Evolutionary conservation across 305 asterid genomes (phyloP).

Genomic region (Fraxinus sp.): DNA sequence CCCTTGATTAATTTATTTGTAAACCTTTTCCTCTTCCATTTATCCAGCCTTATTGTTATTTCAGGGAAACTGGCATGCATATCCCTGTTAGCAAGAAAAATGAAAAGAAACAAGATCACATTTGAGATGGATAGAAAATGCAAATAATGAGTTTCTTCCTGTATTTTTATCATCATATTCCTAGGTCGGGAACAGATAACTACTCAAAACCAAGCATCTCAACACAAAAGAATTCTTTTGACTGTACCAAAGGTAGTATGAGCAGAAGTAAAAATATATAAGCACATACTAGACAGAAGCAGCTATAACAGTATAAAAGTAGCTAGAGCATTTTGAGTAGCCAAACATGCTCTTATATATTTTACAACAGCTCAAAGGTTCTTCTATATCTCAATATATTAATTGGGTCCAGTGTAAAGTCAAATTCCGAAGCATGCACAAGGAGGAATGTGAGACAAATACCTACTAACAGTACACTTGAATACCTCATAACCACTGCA

Average conservation of each 20-base stretch:
- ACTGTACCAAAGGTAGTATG: neutral
- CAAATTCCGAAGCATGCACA: neutral
- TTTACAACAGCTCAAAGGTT: neutral
- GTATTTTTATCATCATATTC: neutral
- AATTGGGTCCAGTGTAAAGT: neutral
- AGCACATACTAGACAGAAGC: neutral
- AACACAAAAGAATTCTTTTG: neutral
- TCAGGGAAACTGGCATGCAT: slow-evolving; percentile 5
- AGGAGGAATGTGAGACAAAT: slow-evolving; percentile 1
- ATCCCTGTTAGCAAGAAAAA: neutral
- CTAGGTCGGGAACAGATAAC: neutral
- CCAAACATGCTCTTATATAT: neutral
- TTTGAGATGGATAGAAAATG: neutral
- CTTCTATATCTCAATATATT: neutral
- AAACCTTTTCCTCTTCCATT: neutral
- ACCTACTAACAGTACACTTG: slow-evolving; percentile 8
- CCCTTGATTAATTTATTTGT: neutral
- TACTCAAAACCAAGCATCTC: neutral
- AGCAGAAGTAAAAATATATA: neutral
- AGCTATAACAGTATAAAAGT: neutral
- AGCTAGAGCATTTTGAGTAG: neutral
- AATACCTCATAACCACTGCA: neutral
- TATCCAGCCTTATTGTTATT: neutral
- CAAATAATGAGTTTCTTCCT: neutral
- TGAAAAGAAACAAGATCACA: neutral